Percentiles rank a stretch among this genome's conserved stretches.
Conservation (phyloP, 1,139 yeast species). For the Hanseniaspora uvarum region DNA sequence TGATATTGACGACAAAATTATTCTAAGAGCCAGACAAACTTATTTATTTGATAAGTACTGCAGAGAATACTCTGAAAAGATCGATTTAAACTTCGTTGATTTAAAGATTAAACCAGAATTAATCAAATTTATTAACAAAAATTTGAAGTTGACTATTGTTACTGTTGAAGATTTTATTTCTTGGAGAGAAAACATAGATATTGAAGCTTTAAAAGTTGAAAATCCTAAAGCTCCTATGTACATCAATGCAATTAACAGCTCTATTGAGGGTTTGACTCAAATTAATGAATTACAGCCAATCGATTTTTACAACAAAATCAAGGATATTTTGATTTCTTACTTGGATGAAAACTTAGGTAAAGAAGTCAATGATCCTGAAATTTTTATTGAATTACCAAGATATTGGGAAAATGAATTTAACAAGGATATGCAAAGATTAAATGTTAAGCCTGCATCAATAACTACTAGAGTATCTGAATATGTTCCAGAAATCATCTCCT, state of each 20-base stretch:
- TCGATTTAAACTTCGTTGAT: conserved; percentile 36
- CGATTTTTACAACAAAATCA: conserved; percentile 43
- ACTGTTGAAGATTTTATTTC: conserved; percentile 35
- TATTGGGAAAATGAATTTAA: conserved; percentile 82
- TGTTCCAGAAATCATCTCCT: conserved; percentile 78
- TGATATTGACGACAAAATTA: conserved; percentile 94
- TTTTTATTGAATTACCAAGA: conserved; percentile 74
- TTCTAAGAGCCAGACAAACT: conserved; percentile 84
- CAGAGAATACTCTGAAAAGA: conserved; percentile 32
- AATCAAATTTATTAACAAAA: conserved; percentile 41
- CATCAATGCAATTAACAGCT: conserved; percentile 50
- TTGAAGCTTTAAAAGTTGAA: conserved; percentile 40
- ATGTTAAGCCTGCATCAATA: conserved; percentile 72
- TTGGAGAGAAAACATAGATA: conserved; percentile 47
- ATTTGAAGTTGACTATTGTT: conserved; percentile 38
- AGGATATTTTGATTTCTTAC: conserved; percentile 64
- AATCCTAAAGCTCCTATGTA: conserved; percentile 86
- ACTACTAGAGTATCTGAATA: conserved; percentile 96
- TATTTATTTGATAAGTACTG: conserved; percentile 58
- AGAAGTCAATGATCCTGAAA: conserved; percentile 69
- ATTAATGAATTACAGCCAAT: conserved; percentile 26
- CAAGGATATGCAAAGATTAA: conserved; percentile 72
- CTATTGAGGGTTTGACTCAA: conserved; percentile 38
- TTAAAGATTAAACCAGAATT: conserved; percentile 34
- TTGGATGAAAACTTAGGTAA: conserved; percentile 67